phyloP scores from a whole-genome alignment of 2,329 filamentous ascomycete genomes.

The Lithohypha guttulata region DNA sequence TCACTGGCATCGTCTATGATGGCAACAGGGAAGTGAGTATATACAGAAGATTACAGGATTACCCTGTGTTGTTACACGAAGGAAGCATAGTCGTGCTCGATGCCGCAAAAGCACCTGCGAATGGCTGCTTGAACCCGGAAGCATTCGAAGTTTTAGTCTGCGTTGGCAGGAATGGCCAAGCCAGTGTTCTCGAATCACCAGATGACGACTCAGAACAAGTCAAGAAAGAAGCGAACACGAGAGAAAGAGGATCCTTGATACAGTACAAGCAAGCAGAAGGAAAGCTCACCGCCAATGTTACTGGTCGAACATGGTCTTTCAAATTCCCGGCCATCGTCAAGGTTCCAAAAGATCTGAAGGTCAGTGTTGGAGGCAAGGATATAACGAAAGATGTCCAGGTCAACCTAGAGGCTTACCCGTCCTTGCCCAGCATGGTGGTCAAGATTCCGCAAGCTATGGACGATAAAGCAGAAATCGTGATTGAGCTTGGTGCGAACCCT shows the following conservation, averaged over 20 bases:
- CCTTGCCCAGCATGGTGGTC: constrained; percentile 18
- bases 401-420: constrained; percentile 13
- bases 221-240: constrained; percentile 11
- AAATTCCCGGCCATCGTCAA: constrained; percentile 17
- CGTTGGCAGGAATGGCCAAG: constrained; percentile 31
- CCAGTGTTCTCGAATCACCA: constrained; percentile 41
- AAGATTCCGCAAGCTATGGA: constrained; percentile 12
- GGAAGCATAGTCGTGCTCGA: constrained; percentile 51
- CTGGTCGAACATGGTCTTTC: constrained; percentile 16
- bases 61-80: constrained; percentile 45
- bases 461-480: constrained; percentile 28
- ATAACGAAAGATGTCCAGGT: constrained; percentile 15
- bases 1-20: constrained; percentile 48
- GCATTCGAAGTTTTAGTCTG: constrained; percentile 41
- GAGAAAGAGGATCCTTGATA: constrained; percentile 23
- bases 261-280: constrained; percentile 18
- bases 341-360: constrained; percentile 15
- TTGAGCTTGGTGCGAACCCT: constrained; percentile 28
- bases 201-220: constrained; percentile 16
- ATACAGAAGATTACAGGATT: constrained; percentile 39
- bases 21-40: constrained; percentile 44
- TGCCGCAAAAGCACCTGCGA: constrained; percentile 30
- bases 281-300: constrained; percentile 15
- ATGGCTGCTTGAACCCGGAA: constrained; percentile 40
- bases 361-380: constrained; percentile 17